Conservation (phyloP, 768 basidiomycete genomes). For the Rickenella mellea region DNA sequence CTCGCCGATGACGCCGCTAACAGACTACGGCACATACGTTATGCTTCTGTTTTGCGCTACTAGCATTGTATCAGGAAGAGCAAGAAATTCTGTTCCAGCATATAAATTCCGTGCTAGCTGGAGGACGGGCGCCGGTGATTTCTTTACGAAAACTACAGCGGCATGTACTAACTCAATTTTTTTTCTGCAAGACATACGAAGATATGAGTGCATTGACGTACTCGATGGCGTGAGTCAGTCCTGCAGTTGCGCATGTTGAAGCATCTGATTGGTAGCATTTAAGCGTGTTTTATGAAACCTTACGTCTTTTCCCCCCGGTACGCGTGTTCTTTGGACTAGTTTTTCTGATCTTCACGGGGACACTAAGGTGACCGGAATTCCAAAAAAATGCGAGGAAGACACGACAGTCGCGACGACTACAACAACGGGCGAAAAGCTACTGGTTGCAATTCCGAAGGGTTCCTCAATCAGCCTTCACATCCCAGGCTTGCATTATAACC, state of each 20-base stretch:
- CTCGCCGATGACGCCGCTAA: background rate
- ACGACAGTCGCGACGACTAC: slow-evolving; percentile 12
- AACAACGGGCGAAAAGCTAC: background rate
- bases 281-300: slow-evolving; percentile 41
- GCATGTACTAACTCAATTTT: background rate
- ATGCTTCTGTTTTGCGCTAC: slow-evolving; percentile 15
- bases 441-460: slow-evolving; percentile 3
- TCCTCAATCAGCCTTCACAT: background rate
- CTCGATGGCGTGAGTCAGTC: slow-evolving; percentile 10
- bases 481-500: slow-evolving; percentile 4
- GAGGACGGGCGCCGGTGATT: slow-evolving; percentile 23
- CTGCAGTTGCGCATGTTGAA: background rate
- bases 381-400: slow-evolving; percentile 17
- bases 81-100: slow-evolving; percentile 30
- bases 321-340: too few relatives aligned
- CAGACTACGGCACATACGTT: slow-evolving; percentile 11
- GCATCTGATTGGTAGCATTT: slow-evolving; percentile 2
- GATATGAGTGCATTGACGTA: slow-evolving; percentile 12
- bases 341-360: background rate
- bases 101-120: slow-evolving; percentile 21
- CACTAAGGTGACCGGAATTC: slow-evolving; percentile 9
- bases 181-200: slow-evolving; percentile 10
- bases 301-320: slow-evolving; percentile 39
- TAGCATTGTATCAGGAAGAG: slow-evolving; percentile 31
- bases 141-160: background rate